Evolutionary conservation across 2,329 filamentous ascomycete genomes (phyloP).

Genomic region (Corinectria fuckeliana): DNA sequence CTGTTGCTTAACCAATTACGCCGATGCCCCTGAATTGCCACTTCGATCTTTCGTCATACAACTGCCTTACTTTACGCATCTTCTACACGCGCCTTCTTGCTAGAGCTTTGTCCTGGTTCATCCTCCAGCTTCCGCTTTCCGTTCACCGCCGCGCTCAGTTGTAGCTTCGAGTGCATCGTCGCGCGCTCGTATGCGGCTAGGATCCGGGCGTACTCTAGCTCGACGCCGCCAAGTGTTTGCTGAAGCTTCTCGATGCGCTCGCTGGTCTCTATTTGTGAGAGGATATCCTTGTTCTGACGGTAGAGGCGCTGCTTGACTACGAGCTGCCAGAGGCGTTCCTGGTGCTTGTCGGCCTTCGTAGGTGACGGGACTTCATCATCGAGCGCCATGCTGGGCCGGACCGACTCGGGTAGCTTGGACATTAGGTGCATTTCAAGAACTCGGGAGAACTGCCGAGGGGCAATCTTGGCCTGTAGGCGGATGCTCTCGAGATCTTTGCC

Average conservation of each 20-base stretch:
- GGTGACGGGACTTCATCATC: conserved; percentile 51
- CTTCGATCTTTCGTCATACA: conserved; percentile 2
- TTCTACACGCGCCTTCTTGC: conserved; percentile 56
- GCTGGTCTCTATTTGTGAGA: conserved; percentile 70
- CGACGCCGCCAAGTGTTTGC: conserved; percentile 70
- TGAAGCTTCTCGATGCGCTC: conserved; percentile 78
- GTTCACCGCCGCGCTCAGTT: conserved; percentile 31
- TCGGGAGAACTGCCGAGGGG: conserved; percentile 76
- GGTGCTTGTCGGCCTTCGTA: conserved; percentile 63
- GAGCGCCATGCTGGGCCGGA: conserved; percentile 59
- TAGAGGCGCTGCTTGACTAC: conserved; percentile 81
- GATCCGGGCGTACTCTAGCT: conserved; percentile 75
- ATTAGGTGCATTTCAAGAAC: conserved; percentile 79
- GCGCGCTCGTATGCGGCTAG: conserved; percentile 56
- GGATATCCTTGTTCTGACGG: conserved; percentile 73
- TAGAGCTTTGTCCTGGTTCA: conserved; percentile 36
- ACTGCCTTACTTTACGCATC: conserved; percentile 32
- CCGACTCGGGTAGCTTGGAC: conserved; percentile 61
- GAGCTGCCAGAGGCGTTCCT: conserved; percentile 75
- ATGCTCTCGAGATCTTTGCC: conserved; percentile 60
- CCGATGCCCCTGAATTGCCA: conserved; percentile 23
- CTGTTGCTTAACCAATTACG: conserved; percentile 17
- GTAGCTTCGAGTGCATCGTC: conserved; percentile 35
- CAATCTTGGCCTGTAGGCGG: conserved; percentile 72
- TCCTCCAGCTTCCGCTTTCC: conserved; percentile 56